Percentiles rank a stretch among this genome's conserved stretches.
Conservation (phyloP, 176 grass and related monocot species). For the Eleusine indica region DNA sequence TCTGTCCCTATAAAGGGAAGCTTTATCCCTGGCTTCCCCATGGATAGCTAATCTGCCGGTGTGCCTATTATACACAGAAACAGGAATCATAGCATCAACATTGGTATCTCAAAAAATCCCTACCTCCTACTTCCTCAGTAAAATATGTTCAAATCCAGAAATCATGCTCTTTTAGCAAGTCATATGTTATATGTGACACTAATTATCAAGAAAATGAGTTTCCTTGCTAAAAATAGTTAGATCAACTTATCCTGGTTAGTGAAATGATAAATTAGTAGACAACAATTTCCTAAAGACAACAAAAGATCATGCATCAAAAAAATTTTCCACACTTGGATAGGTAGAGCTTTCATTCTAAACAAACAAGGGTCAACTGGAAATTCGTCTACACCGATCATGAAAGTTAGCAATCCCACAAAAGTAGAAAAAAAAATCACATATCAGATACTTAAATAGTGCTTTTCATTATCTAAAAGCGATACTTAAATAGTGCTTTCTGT, state of each 20-base stretch:
- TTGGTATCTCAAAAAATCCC: background rate
- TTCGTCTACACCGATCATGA: background rate
- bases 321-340: background rate
- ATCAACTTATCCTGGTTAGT: background rate
- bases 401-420: background rate
- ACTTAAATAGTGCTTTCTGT: background rate
- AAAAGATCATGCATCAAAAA: background rate
- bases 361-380: background rate
- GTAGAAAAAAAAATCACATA: background rate
- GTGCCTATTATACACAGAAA: conserved; percentile 49
- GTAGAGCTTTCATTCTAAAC: background rate
- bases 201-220: background rate
- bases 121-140: background rate
- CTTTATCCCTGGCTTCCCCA: conserved; percentile 81
- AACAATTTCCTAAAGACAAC: background rate
- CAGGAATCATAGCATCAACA: background rate
- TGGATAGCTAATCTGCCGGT: conserved; percentile 72
- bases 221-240: background rate
- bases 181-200: background rate
- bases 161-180: conserved; percentile 2
- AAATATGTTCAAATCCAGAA: conserved; percentile 3
- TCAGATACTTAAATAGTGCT: background rate
- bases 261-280: background rate
- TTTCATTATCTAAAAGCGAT: background rate
- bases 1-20: conserved; percentile 77